A percentile compares a stretch with the other conserved stretches of the same genome.
Conservation (phyloP, 345 rosid species). For the Orychophragmus violaceus region DNA sequence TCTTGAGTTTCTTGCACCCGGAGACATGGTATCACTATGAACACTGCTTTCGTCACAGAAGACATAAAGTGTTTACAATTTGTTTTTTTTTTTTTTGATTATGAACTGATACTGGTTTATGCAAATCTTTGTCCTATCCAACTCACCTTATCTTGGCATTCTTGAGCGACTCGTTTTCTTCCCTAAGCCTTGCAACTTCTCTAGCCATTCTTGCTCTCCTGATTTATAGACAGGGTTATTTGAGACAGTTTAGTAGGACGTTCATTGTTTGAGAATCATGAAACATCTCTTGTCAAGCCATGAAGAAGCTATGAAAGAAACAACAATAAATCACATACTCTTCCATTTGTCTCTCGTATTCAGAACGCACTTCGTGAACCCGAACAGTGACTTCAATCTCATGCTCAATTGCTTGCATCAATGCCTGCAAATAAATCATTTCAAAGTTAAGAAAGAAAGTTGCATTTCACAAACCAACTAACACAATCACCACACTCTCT, state of each 20-base stretch:
- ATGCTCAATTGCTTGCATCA: background rate
- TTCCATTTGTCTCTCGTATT: background rate
- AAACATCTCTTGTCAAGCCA: too few species aligned
- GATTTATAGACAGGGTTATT: background rate
- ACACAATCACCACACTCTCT: background rate
- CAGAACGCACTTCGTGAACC: background rate
- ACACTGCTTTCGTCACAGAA: background rate
- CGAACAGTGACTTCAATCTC: background rate
- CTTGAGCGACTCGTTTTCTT: background rate
- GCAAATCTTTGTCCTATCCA: background rate
- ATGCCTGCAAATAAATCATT: background rate
- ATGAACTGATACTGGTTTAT: background rate
- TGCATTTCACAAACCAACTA: background rate
- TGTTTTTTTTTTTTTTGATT: background rate
- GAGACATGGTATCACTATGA: background rate
- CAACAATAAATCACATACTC: background rate
- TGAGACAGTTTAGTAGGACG: background rate
- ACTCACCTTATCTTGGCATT: background rate
- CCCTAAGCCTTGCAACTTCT: background rate
- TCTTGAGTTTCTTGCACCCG: background rate
- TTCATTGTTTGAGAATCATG: background rate
- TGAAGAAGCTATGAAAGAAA: background rate
- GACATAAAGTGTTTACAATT: background rate
- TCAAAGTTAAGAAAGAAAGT: too few species aligned
- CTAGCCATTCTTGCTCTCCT: background rate